These are phyloP conservation scores for Tripidium arundinaceum DNA, from an alignment of 202 grass and related monocot genomes.

Conservation along the genomic window DNA sequence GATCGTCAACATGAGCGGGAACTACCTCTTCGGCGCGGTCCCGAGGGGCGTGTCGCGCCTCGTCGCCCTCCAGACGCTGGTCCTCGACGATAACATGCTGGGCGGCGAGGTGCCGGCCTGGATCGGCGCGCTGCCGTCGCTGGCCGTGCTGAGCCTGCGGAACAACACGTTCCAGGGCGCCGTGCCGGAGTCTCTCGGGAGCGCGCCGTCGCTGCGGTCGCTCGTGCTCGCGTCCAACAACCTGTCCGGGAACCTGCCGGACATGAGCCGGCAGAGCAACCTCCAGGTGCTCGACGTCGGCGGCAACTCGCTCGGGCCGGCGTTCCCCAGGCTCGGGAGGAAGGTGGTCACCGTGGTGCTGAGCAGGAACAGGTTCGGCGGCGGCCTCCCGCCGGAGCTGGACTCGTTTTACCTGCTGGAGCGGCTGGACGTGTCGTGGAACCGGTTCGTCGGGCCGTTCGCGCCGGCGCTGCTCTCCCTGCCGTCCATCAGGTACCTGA, in stretches of 20 bases:
- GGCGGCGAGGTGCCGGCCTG: conserved; percentile 50
- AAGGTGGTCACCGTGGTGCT: conserved; percentile 72
- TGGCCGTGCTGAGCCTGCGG: conserved; percentile 66
- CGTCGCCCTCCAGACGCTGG: conserved; percentile 61
- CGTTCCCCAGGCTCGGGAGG: conserved; percentile 61
- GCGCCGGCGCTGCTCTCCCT: conserved; percentile 60
- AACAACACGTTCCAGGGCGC: conserved; percentile 67
- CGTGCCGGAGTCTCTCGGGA: conserved; percentile 55
- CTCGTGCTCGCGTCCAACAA: conserved; percentile 74
- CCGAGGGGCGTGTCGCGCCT: conserved; percentile 54
- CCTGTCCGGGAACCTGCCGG: conserved; percentile 63
- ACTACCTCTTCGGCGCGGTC: conserved; percentile 63
- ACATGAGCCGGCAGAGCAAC: conserved; percentile 44
- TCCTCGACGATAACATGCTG: conserved; percentile 79
- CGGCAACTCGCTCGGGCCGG: conserved; percentile 70
- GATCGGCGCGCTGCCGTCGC: conserved; percentile 43
- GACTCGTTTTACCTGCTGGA: conserved; percentile 62
- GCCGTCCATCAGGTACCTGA: conserved; percentile 68
- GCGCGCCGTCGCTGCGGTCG: conserved; percentile 48
- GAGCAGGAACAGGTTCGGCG: conserved; percentile 62
- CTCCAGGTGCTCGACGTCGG: conserved; percentile 69
- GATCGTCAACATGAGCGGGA: conserved; percentile 87
- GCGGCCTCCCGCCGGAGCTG: conserved; percentile 48
- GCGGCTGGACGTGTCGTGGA: conserved; percentile 71
- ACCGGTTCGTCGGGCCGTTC: conserved; percentile 81